Evolutionary conservation across 768 basidiomycete species (phyloP).

Genomic region (Calvatia gigantea): DNA sequence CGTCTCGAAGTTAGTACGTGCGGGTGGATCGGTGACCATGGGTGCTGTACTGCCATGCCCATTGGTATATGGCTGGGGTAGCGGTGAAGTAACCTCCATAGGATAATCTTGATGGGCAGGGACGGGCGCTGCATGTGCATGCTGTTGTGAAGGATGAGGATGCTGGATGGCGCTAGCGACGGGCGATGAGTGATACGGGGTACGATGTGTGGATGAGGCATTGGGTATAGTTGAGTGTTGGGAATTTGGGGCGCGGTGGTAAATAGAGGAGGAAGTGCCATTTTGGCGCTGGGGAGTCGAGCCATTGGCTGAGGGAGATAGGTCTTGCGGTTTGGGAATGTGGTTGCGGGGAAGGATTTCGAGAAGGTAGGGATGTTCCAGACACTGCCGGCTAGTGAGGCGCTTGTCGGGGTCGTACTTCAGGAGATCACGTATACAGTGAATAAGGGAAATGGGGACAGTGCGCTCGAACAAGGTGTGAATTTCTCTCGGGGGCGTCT

Average conservation of each 20-base stretch:
- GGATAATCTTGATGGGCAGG: conserved; percentile 40
- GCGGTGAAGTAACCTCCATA: conserved; percentile 57
- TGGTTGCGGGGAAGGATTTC: conserved; percentile 71
- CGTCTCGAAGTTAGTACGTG: conserved; percentile 36
- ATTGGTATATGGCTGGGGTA: conserved; percentile 37
- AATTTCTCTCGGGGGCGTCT: conserved; percentile 68
- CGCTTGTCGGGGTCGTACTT: conserved; percentile 89
- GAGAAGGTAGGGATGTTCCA: conserved; percentile 85
- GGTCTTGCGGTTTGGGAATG: conserved; percentile 44
- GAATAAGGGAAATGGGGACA: conserved; percentile 77
- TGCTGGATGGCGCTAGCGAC: conserved; percentile 18
- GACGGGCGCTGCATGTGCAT: conserved; percentile 23
- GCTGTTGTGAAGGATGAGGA: conserved; percentile 16
- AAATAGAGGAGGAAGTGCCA: conserved; percentile 19
- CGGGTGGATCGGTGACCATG: conserved; percentile 49
- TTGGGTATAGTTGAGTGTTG: conserved; percentile 48
- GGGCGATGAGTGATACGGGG: conserved; percentile 43
- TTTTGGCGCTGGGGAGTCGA: conserved; percentile 24
- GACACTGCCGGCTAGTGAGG: conserved; percentile 81
- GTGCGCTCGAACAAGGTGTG: conserved; percentile 72
- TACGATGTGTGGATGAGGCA: conserved; percentile 27
- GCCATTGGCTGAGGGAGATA: conserved; percentile 32
- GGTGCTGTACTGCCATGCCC: conserved; percentile 51
- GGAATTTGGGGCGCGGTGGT: conserved; percentile 31
- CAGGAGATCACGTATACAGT: conserved; percentile 89